Conservation (phyloP, 176 grass and related monocot genomes). For the Aegilops sharonensis region DNA sequence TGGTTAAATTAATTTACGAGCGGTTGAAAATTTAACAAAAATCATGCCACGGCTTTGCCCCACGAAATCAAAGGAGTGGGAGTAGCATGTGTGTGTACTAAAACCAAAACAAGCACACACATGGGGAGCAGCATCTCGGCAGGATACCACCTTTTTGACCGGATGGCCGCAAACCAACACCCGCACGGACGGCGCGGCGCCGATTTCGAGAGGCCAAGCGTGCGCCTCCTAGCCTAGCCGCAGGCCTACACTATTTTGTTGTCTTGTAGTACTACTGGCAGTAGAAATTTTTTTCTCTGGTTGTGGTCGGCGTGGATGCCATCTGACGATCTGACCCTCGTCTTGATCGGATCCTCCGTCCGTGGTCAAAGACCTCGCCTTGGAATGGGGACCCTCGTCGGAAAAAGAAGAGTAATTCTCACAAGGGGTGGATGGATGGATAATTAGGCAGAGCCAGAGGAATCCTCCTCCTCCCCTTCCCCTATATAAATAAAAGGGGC, state of each 20-base stretch:
- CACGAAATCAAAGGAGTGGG: no score
- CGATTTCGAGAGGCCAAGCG: slow-evolving; percentile 27
- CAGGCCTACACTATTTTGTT: neutral
- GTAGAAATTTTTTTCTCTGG: no score
- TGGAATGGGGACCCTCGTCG: neutral
- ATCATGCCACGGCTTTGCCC: no score
- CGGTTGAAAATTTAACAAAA: no score
- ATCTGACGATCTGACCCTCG: neutral
- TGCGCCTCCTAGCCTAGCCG: slow-evolving; percentile 12
- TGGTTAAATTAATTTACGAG: no score
- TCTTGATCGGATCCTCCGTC: neutral
- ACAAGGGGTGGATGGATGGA: neutral
- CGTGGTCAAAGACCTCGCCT: neutral
- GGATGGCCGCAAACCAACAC: neutral
- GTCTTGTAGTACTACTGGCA: no score
- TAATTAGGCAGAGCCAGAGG: no score
- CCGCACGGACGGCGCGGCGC: neutral
- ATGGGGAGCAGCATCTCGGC: neutral
- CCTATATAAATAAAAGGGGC: neutral
- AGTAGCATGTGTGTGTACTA: no score
- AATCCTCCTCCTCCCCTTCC: neutral
- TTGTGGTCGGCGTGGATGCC: no score
- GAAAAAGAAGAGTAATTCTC: neutral
- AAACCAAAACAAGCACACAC: neutral
- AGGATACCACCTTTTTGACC: neutral